Evolutionary conservation across 2,329 filamentous ascomycete species (phyloP), one percentile per base, ranked within the genome.

Genomic region (Onygenales sp.): DNA sequence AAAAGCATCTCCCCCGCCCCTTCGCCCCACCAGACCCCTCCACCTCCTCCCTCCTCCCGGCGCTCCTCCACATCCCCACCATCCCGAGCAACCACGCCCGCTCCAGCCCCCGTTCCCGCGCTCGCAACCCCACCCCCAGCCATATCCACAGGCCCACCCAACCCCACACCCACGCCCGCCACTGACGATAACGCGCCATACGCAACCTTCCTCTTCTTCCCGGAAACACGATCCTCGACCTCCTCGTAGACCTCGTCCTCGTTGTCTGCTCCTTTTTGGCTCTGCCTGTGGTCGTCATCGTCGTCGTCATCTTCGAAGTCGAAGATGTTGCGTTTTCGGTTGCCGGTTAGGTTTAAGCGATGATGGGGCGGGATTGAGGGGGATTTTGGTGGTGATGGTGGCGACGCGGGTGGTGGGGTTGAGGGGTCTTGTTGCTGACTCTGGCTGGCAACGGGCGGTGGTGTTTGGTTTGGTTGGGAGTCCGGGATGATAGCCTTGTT

Each of bases 171-270:
- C 11, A 44, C 9, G 13, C 42, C 14, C 7, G 17, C 31, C 7
- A 6, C 33, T 5, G 21, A 27, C 4, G 21, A 27, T 27, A 27
- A 11, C 33, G 49, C 44, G 13, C 58, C 59, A 51, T 63, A 62
- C 13, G 49, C 42, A 6, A 60, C 17, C 10, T 51, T 53, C 42
- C 55, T 51, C 6, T 53, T 52, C 47, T 58, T 58, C 8, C 60
- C 62, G 3, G 60, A 60, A 17, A 60, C 37, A 11, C 32, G 42
- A 45, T 61, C 59, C 6, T 49, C 51, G 27, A 61, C 49, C 51
- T 59, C 56, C 49, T 63, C 59, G 42, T 57, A 63, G 8, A 63
- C 57, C 44, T 63, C 44, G 14, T 61, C 57, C 4, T 58, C 57
- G 17, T 58, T 54, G 49, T 59, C 54, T 27, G 21, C 21, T 27